Evolutionary conservation across 2,329 filamentous ascomycete genomes (phyloP).

Genomic region (Pseudocercospora ulei): DNA sequence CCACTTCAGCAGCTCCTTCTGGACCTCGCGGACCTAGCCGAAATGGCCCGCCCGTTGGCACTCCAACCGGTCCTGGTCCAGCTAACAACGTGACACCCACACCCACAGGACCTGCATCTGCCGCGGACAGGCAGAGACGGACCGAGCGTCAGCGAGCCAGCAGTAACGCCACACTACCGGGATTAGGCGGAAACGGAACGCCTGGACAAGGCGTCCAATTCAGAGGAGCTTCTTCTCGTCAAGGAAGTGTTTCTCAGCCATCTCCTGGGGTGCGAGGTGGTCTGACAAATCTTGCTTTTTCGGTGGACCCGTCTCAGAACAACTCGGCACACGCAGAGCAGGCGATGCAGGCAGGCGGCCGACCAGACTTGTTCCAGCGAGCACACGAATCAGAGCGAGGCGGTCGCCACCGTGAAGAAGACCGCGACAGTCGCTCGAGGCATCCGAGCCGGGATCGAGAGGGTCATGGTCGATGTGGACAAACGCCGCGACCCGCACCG

Average conservation of each 20-base stretch:
- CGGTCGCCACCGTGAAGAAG: conserved; percentile 25
- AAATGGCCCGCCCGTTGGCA: conserved; percentile 21
- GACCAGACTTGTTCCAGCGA: conserved; percentile 24
- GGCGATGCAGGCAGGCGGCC: conserved; percentile 12
- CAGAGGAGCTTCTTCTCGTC: conserved; percentile 30
- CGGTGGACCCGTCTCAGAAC: conserved; percentile 22
- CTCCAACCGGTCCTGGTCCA: conserved; percentile 30
- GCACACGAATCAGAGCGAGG: conserved; percentile 19
- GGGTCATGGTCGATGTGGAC: conserved; percentile 11
- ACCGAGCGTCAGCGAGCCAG: conserved; percentile 23
- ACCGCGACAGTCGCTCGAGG: conserved; percentile 22
- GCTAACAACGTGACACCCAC: conserved; percentile 20
- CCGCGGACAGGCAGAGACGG: conserved; percentile 20
- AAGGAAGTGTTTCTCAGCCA: conserved; percentile 21
- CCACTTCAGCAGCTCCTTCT: conserved; percentile 28
- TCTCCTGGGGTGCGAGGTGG: conserved; percentile 8
- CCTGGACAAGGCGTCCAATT: conserved; percentile 28
- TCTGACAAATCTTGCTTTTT: conserved; percentile 16
- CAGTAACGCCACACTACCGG: conserved; percentile 28
- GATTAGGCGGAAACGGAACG: conserved; percentile 14
- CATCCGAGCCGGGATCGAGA: conserved; percentile 29
- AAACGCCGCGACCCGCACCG: conserved; percentile 16
- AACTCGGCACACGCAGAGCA: conserved; percentile 15
- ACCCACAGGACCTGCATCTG: conserved; percentile 29
- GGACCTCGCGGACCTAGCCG: conserved; percentile 24